Evolutionary conservation across 345 rosid genomes (phyloP).

Genomic region (Triadica sebifera): DNA sequence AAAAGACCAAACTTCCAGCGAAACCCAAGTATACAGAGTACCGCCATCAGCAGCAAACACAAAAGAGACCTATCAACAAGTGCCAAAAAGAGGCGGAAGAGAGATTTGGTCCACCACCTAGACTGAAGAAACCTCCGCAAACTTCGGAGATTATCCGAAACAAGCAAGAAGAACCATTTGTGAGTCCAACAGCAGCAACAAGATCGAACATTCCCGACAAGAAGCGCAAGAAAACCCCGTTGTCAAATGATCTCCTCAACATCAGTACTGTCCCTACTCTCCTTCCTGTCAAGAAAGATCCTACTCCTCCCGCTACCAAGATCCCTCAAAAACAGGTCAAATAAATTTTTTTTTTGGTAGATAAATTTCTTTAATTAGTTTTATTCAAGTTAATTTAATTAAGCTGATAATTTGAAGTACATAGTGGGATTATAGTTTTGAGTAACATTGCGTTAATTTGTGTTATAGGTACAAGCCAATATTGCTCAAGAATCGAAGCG

Average conservation of each 20-base stretch:
- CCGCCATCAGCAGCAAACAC: background rate
- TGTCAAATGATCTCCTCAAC: conserved; percentile 43
- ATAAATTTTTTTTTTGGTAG: conserved; percentile 22
- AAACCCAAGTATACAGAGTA: background rate
- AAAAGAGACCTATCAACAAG: conserved; percentile 27
- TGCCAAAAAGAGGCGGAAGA: conserved; percentile 22
- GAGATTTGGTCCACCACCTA: conserved; percentile 18
- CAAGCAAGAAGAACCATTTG: conserved; percentile 69
- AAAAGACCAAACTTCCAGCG: conserved; percentile 17
- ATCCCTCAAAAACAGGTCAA: conserved; percentile 53
- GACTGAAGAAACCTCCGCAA: conserved; percentile 42
- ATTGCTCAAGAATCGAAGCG: conserved; percentile 44
- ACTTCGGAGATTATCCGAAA: conserved; percentile 37
- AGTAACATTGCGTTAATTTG: background rate
- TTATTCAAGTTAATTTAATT: no score
- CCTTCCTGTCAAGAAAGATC: conserved; percentile 72
- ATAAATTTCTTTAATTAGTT: no score
- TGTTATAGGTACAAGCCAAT: conserved; percentile 23
- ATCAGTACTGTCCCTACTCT: conserved; percentile 43
- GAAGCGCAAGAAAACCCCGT: conserved; percentile 55
- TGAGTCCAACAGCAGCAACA: conserved; percentile 38
- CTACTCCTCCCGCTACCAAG: conserved; percentile 54
- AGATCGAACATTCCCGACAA: conserved; percentile 49
- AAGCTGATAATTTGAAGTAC: background rate
- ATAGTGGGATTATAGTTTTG: background rate